Evolutionary conservation across 1,284 basidiomycete genomes (phyloP).

Genomic region (Waitea zeae): DNA sequence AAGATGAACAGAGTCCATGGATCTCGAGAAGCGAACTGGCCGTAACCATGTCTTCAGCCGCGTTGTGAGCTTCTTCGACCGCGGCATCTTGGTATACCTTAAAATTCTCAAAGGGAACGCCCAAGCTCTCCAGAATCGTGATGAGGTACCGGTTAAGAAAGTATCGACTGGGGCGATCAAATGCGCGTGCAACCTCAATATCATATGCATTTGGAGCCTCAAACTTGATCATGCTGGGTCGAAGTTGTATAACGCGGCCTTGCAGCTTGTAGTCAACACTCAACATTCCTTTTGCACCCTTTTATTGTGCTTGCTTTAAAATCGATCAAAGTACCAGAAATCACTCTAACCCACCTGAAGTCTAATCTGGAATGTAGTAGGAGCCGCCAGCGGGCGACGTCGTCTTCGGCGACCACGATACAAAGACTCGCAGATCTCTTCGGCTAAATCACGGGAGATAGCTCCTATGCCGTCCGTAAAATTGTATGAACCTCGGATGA

Average conservation of each 20-base stretch:
- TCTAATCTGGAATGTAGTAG: too few species aligned
- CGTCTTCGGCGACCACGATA: too few species aligned
- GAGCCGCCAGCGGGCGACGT: too few species aligned
- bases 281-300: conserved; percentile 48
- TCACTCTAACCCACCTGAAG: too few species aligned
- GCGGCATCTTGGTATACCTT: conserved; percentile 34
- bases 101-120: conserved; percentile 35
- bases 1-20: conserved; percentile 23
- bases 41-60: conserved; percentile 21
- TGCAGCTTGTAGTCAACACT: conserved; percentile 30
- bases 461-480: conserved; percentile 44
- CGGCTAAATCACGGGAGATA: too few species aligned
- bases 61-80: conserved; percentile 24
- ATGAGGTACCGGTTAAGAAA: conserved; percentile 58
- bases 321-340: too few species aligned
- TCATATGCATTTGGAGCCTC: conserved; percentile 23
- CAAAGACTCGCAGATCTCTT: too few species aligned
- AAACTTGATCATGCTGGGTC: conserved; percentile 50
- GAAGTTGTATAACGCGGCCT: conserved; percentile 27
- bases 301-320: too few species aligned
- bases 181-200: conserved; percentile 49
- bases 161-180: conserved; percentile 36
- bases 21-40: conserved; percentile 29
- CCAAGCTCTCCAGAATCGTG: conserved; percentile 43
- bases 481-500: conserved; percentile 13